phyloP scores from a whole-genome alignment of 1,139 yeast genomes.

The Lodderomyces orthopsilosis region DNA sequence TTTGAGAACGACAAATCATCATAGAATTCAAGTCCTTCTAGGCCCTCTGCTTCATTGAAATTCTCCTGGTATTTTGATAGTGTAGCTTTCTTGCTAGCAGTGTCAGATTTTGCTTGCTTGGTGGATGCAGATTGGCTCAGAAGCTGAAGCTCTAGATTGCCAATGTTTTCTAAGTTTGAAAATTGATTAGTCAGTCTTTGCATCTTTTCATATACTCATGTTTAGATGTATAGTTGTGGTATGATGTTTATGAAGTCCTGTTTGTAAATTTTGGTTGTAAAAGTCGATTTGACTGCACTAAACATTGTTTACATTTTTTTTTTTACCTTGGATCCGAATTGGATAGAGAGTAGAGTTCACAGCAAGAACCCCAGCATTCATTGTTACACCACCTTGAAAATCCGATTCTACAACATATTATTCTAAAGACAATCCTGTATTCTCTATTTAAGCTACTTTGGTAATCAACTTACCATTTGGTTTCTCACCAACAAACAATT shows the following conservation, averaged over 20 bases:
- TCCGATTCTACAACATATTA: not conserved
- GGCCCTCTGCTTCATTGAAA: slow-evolving; percentile 16
- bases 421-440: not conserved
- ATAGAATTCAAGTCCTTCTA: slow-evolving; percentile 6
- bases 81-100: slow-evolving; percentile 6
- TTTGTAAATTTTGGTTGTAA: not conserved
- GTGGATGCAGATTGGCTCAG: slow-evolving; percentile 6
- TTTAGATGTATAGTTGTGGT: slow-evolving; percentile 2
- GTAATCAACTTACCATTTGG: slow-evolving; percentile 37
- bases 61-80: slow-evolving; percentile 18
- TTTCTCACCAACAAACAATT: slow-evolving; percentile 30
- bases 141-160: slow-evolving; percentile 7
- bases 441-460: slow-evolving; percentile 20
- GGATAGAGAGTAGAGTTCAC: too few species aligned
- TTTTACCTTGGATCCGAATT: too few species aligned
- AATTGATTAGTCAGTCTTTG: slow-evolving; percentile 9
- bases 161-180: slow-evolving; percentile 9
- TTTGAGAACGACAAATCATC: slow-evolving; percentile 37
- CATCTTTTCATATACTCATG: slow-evolving; percentile 6
- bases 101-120: not conserved
- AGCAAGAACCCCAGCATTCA: too few species aligned
- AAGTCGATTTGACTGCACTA: too few species aligned
- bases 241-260: not conserved
- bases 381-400: too few species aligned
- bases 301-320: not conserved